Conservation (phyloP, 352 stramenopile species). For the Globisporangium uncinulatum region DNA sequence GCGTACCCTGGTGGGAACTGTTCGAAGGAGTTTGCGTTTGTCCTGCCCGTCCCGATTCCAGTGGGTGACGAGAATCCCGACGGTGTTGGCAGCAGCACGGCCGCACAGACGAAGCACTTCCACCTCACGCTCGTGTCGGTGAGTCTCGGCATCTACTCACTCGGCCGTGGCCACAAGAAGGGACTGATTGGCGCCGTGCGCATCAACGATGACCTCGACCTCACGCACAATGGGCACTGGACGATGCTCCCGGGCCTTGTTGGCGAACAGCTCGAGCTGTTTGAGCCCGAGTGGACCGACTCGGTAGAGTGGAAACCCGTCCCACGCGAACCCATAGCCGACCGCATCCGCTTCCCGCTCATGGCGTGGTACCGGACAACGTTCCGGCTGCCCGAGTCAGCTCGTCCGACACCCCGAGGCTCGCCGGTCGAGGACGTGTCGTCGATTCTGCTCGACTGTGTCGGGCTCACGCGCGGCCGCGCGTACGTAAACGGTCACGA, state of each 20-base stretch:
- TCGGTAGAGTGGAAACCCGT: conserved; percentile 41
- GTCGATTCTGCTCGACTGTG: conserved; percentile 53
- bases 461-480: conserved; percentile 52
- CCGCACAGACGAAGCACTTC: conserved; percentile 18
- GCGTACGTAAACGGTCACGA: conserved; percentile 63
- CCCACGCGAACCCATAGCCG: conserved; percentile 1
- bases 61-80: not conserved
- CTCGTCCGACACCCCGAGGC: conserved; percentile 5
- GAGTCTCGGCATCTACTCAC: conserved; percentile 50
- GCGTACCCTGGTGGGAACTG: conserved; percentile 51
- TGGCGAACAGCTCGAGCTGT: conserved; percentile 62
- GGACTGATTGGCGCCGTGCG: conserved; percentile 46
- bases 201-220: conserved; percentile 28
- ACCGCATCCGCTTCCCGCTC: conserved; percentile 12
- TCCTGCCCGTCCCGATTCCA: conserved; percentile 25
- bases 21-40: conserved; percentile 34
- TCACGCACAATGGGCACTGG: conserved; percentile 26
- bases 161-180: conserved; percentile 51
- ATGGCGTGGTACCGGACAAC: conserved; percentile 55
- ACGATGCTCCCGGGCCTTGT: conserved; percentile 55
- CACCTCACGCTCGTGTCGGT: conserved; percentile 44
- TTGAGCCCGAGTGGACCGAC: conserved; percentile 31
- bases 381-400: conserved; percentile 23
- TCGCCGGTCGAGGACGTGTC: conserved; percentile 19
- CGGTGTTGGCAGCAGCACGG: not conserved